Evolutionary conservation across 2,329 filamentous ascomycete genomes (phyloP), one percentile per base, ranked within the genome.

Genomic region (Cercospora brassicicola): DNA sequence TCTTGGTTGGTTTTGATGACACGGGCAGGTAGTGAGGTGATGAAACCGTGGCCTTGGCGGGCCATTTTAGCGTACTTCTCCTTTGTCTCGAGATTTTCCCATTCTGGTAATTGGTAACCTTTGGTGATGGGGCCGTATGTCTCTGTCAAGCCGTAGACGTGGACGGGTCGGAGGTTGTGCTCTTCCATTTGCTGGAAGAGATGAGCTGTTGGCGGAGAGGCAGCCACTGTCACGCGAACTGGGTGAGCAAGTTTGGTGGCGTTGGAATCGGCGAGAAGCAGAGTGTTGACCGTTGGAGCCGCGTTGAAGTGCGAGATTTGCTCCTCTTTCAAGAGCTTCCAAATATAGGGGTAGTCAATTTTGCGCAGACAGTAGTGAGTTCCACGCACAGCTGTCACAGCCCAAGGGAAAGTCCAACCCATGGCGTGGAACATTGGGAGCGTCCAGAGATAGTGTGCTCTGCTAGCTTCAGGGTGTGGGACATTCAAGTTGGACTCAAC

Each of bases 91-190:
- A 97, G 83, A 0, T 79, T 76, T n/a, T 95, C 89, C 95, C 95
- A 99, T 31, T 87, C 84, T 0, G 93, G 92, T 81, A 98, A 86
- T 65, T 90, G 85, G 76, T 99, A 99, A 9, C 94, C 93, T 79
- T 96, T 97, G 1, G 94, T 98, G 68, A 97, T 94, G 9, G 95
- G 95, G 0, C 95, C 95, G 76, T 98, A 98, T 0, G 94, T 98
- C 82, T 98, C 89, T 1, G 88, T 90, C 74, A 90, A 76, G 45
- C 95, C 95, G 78, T 99, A 99, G 7, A 96, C 93, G 78, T 99
- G 95, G 0, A 97, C 92, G 0, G 95, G 95, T 23, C 90, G 86
- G 7, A 99, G 85, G 77, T 99, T 99, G 7, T 98, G 83, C 4
- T 83, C 82, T 67, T 90, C 91, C 95, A 99, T 99, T 78, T 93